Evolutionary conservation across 2,329 filamentous ascomycete species (phyloP).

Genomic region (Curvularia spicifera): DNA sequence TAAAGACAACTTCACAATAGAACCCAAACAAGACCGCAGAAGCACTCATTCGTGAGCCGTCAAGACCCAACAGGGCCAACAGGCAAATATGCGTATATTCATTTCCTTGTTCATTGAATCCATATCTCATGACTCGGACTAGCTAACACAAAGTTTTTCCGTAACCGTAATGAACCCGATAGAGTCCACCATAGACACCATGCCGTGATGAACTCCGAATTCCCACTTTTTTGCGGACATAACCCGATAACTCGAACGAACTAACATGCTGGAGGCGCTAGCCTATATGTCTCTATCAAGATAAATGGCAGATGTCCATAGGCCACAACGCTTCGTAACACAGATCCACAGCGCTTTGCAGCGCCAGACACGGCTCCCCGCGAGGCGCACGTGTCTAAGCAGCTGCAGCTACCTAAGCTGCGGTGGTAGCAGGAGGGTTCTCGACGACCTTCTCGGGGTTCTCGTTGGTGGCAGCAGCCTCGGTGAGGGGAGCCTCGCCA

Average conservation of each 20-base stretch:
- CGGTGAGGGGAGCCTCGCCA: slow-evolving; percentile 46
- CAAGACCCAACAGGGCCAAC: not conserved
- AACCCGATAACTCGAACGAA: slow-evolving; percentile 36
- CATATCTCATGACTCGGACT: slow-evolving; percentile 28
- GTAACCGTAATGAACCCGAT: slow-evolving; percentile 27
- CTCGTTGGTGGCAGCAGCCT: slow-evolving; percentile 28
- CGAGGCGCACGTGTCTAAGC: slow-evolving; percentile 23
- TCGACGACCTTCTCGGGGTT: slow-evolving; percentile 30
- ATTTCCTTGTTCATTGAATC: slow-evolving; percentile 17
- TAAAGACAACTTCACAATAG: not conserved
- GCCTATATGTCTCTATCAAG: slow-evolving; percentile 41
- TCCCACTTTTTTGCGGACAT: slow-evolving; percentile 42
- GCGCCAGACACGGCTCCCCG: slow-evolving; percentile 25
- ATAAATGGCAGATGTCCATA: slow-evolving; percentile 40
- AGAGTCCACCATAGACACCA: slow-evolving; percentile 40
- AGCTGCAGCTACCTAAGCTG: slow-evolving; percentile 43
- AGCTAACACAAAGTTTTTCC: slow-evolving; percentile 34
- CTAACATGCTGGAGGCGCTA: slow-evolving; percentile 37
- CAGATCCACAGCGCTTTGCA: slow-evolving; percentile 35
- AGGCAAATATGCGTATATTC: slow-evolving; percentile 1
- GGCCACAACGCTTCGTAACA: slow-evolving; percentile 28
- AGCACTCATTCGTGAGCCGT: not conserved
- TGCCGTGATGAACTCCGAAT: slow-evolving; percentile 40
- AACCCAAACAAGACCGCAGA: not conserved
- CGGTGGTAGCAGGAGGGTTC: slow-evolving; percentile 35